A percentile compares a stretch with the other conserved stretches of the same genome.
These are phyloP conservation scores for Trypanosoma avium DNA, from an alignment of 208 protist species.

Conservation along the genomic window DNA sequence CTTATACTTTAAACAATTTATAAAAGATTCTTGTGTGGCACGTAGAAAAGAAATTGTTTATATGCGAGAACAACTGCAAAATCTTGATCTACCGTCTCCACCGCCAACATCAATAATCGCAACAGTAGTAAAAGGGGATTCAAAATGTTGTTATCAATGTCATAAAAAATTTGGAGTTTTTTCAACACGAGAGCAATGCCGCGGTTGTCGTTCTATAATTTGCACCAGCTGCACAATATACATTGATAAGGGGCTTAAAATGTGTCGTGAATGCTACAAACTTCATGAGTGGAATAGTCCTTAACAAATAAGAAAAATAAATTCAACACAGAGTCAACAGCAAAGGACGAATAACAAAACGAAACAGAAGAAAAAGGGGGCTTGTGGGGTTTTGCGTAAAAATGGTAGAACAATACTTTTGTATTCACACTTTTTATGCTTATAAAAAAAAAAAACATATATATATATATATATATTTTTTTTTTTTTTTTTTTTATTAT, in stretches of 20 bases:
- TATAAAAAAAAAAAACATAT: too few species aligned
- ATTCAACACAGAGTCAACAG: too few species aligned
- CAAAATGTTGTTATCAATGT: slow-evolving; percentile 21
- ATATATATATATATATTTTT: too few species aligned
- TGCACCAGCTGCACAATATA: slow-evolving; percentile 17
- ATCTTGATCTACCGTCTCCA: slow-evolving; percentile 13
- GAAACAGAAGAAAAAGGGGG: too few species aligned
- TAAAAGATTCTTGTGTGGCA: slow-evolving; percentile 37
- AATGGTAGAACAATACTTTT: too few species aligned
- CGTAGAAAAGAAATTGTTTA: slow-evolving; percentile 16
- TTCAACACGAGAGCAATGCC: slow-evolving; percentile 15
- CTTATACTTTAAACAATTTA: slow-evolving; percentile 41
- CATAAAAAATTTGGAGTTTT: slow-evolving; percentile 16
- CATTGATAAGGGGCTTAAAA: not conserved
- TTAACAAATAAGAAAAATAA: not conserved
- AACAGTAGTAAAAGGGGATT: not conserved
- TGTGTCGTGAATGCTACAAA: slow-evolving; percentile 23
- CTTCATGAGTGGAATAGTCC: slow-evolving; percentile 18
- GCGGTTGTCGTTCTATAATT: slow-evolving; percentile 3
- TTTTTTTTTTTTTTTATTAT: too few species aligned
- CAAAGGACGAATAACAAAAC: too few species aligned
- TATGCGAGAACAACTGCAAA: slow-evolving; percentile 16
- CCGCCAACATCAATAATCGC: not conserved
- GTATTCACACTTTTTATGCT: too few species aligned
- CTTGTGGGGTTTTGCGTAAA: too few species aligned